Conservation (phyloP, 1,284 basidiomycete genomes). For the Veloboletus limbatus region DNA sequence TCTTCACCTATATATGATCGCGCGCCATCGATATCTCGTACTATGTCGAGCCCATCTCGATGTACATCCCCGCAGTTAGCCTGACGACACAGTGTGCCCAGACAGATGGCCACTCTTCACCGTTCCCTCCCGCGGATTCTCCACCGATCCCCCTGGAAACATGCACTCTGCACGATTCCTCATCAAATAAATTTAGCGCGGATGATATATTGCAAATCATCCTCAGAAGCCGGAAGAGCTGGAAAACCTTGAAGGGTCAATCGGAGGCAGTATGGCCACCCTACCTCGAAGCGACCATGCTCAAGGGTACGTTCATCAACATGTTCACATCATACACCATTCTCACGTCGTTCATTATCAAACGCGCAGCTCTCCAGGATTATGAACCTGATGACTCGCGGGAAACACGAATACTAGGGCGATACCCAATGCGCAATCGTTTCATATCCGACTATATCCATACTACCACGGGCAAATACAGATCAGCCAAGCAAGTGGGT, state of each 20-base stretch:
- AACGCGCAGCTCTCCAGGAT: constrained; percentile 44
- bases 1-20: constrained; percentile 29
- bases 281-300: constrained; percentile 68
- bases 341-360: constrained; percentile 23
- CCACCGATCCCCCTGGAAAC: constrained; percentile 2
- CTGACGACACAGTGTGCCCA: neutral
- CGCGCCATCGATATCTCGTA: constrained; percentile 2
- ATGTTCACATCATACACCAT: constrained; percentile 5
- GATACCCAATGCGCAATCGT: constrained; percentile 71
- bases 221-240: constrained; percentile 64
- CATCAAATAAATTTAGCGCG: constrained; percentile 19
- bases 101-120: neutral
- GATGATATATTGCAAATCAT: constrained; percentile 60
- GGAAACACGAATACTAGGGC: constrained; percentile 64
- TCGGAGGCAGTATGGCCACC: constrained; percentile 75
- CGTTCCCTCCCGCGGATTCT: constrained; percentile 6
- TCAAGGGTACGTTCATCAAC: constrained; percentile 52
- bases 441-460: constrained; percentile 72
- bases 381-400: constrained; percentile 68
- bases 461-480: constrained; percentile 56
- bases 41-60: constrained; percentile 11
- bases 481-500: constrained; percentile 71
- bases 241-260: constrained; percentile 65
- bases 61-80: constrained; percentile 12
- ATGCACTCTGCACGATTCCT: constrained; percentile 11